Evolutionary conservation across 305 asterid species (phyloP).

Genomic region (Rubia balearica): DNA sequence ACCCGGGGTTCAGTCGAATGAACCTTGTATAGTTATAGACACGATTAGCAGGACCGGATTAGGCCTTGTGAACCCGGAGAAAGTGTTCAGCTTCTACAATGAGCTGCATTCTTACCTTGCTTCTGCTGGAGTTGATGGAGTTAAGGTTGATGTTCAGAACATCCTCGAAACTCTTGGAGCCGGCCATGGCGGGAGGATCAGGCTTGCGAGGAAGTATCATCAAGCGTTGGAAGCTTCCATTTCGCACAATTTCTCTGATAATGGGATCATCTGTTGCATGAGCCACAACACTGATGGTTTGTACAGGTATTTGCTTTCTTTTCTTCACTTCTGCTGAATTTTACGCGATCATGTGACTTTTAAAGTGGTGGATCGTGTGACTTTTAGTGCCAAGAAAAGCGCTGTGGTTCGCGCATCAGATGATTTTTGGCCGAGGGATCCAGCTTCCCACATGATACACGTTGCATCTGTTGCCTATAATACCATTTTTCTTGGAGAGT

Average conservation of each 20-base stretch:
- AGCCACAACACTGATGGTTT: conserved; percentile 87
- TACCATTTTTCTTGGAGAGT: conserved; percentile 81
- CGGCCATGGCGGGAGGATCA: conserved; percentile 87
- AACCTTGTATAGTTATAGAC: conserved; percentile 51
- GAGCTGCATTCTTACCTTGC: conserved; percentile 82
- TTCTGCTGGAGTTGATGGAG: conserved; percentile 81
- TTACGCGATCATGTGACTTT: no score
- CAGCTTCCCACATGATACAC: conserved; percentile 92
- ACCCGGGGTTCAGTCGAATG: conserved; percentile 66
- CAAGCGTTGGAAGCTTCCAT: conserved; percentile 84
- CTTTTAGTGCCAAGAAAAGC: conserved; percentile 42
- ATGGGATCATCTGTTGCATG: conserved; percentile 90
- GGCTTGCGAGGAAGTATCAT: conserved; percentile 69
- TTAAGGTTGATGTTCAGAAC: conserved; percentile 89
- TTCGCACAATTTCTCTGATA: conserved; percentile 64
- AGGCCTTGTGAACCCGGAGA: conserved; percentile 81
- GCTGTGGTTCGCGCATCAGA: conserved; percentile 87
- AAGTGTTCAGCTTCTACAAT: conserved; percentile 62
- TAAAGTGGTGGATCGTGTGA: no score
- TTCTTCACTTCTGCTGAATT: background rate
- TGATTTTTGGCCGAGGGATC: conserved; percentile 86
- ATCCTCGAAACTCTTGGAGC: conserved; percentile 90
- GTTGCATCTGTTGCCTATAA: conserved; percentile 95
- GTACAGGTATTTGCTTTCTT: conserved; percentile 42
- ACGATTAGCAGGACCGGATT: conserved; percentile 67